These are phyloP conservation scores for Nakazawaea ernobii DNA, from an alignment of 805 yeast genomes.

Conservation along the genomic window DNA sequence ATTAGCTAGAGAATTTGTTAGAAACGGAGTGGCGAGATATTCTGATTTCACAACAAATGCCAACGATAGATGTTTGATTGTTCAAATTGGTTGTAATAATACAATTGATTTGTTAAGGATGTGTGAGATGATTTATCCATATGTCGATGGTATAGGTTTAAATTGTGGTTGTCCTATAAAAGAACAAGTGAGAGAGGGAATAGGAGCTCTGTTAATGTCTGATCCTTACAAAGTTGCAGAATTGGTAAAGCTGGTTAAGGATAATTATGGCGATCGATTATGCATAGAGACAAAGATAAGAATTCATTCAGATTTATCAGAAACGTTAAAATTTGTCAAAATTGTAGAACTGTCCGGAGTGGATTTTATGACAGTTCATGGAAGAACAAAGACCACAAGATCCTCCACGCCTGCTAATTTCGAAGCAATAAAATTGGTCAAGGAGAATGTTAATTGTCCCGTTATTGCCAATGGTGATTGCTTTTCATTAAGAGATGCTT, in stretches of 20 bases:
- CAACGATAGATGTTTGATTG: constrained; percentile 65
- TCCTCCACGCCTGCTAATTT: constrained; percentile 79
- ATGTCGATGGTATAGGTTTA: constrained; percentile 88
- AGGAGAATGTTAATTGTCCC: constrained; percentile 57
- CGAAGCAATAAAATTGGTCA: constrained; percentile 70
- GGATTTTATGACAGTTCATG: constrained; percentile 92
- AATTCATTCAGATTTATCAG: constrained; percentile 68
- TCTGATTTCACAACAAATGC: constrained; percentile 82
- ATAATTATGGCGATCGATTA: constrained; percentile 62
- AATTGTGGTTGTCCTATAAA: constrained; percentile 98
- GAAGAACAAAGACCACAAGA: constrained; percentile 79
- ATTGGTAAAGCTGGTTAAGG: constrained; percentile 82
- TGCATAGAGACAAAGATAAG: constrained; percentile 89
- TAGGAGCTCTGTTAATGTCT: constrained; percentile 92
- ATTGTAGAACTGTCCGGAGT: constrained; percentile 83
- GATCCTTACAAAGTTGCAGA: constrained; percentile 73
- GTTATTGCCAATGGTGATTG: constrained; percentile 99
- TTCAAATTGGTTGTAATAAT: constrained; percentile 88
- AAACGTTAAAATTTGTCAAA: constrained; percentile 69
- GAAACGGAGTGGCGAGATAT: constrained; percentile 73
- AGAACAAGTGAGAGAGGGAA: constrained; percentile 92
- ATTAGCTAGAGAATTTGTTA: constrained; percentile 87
- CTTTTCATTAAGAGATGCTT: constrained; percentile 59
- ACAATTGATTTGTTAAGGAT: constrained; percentile 75
- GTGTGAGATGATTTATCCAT: constrained; percentile 84